Conservation (phyloP, 2,329 filamentous ascomycete species). For the Stemphylium vesicarium region DNA sequence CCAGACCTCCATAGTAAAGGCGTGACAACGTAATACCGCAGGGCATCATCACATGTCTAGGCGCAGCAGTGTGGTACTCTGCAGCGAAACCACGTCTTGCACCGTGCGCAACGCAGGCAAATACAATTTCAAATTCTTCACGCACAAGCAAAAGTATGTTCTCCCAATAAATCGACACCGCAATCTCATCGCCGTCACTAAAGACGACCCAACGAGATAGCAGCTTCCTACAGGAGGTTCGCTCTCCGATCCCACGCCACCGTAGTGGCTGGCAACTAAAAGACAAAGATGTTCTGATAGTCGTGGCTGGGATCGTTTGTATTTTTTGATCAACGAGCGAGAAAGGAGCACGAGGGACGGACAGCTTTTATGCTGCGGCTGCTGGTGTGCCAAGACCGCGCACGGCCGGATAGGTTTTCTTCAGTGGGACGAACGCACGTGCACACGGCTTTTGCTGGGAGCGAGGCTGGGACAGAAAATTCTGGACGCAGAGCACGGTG, state of each 20-base stretch:
- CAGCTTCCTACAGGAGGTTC: constrained; percentile 69
- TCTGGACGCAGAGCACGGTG: neutral
- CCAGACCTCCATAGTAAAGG: neutral
- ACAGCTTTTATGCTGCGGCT: constrained; percentile 29
- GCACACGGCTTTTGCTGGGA: neutral
- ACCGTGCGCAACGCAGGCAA: neutral
- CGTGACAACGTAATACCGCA: neutral
- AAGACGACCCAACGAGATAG: constrained; percentile 71
- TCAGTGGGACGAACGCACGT: neutral
- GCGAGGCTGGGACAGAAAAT: neutral
- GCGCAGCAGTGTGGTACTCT: neutral
- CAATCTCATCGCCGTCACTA: constrained; percentile 71
- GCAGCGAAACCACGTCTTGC: too few relatives aligned
- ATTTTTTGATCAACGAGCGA: constrained; percentile 64
- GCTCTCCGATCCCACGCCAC: constrained; percentile 69
- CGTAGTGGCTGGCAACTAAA: constrained; percentile 70
- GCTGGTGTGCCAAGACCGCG: constrained; percentile 10
- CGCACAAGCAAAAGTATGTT: constrained; percentile 55
- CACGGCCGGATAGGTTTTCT: constrained; percentile 1
- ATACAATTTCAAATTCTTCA: neutral
- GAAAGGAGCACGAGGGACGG: constrained; percentile 43
- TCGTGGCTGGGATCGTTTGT: constrained; percentile 71
- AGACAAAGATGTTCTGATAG: constrained; percentile 62
- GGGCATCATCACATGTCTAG: neutral
- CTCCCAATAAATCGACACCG: constrained; percentile 74